Base-by-base conservation (phyloP, 306 rosid genomes). In the Gynostemma pentaphyllum region DNA sequence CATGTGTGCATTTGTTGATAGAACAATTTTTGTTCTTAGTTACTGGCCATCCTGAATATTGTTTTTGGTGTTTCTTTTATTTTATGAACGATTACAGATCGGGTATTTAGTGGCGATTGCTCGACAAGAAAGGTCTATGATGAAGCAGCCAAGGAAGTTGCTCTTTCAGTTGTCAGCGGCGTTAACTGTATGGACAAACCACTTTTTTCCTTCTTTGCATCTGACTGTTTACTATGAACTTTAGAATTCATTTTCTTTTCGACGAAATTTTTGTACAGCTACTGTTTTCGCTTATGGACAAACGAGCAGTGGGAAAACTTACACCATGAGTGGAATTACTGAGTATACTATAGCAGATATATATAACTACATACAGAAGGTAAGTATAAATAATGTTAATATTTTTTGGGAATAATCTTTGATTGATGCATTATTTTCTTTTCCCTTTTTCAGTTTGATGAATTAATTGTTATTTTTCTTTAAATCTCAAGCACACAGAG, bases 271-370 rank as follows among this genome's bases (percentile, higher is more conserved):
- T 68, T 54, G 50, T 49, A 69, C 87, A 94, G 99, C 99, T 53
- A 94, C 97, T 74, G 79, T 94, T 71, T 94, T 94, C 78, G 99
- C 99, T 9, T 94, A 94, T 72, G 99, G 99, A 60, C 99, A 94
- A 86, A 94, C 99, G 70, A 94, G 99, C 78, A 94, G 97, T 10
- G 97, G 98, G 74, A 94, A 88, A 82, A 94, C 97, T 19, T 88
- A 81, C 76, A 88, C 99, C 66, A 94, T 94, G 97, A 84, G 82
- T 67, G 95, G 91, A 64, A 81, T 94, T 70, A 94, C 94, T 12
- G 87, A 83, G 73, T 81, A 83, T 62, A 76, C 97, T 51, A 90
- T 83, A 29, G 90, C 81, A 9, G 99, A 88, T 67, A 88, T 94
- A 69, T 88, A 70, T 76, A 75, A 76, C 59, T 80, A 94, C 74